Conservation (phyloP, 2,329 filamentous ascomycete species). For the Calonectria pseudoturangicola region DNA sequence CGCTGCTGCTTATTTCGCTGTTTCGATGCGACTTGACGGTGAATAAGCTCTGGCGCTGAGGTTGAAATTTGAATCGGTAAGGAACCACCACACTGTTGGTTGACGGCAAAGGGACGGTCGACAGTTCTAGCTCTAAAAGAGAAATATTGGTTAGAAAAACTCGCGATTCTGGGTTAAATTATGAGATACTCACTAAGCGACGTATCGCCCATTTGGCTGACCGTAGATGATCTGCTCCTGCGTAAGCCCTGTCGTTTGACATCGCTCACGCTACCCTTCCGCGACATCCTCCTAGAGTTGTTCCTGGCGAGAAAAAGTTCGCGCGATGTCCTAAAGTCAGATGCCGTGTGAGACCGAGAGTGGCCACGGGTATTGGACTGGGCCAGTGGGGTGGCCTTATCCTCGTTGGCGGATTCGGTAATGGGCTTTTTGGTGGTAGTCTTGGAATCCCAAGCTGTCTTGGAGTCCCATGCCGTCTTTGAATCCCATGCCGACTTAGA, state of each 20-base stretch:
- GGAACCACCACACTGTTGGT: background rate
- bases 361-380: background rate
- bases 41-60: constrained; percentile 12
- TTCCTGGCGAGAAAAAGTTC: background rate
- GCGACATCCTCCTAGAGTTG: background rate
- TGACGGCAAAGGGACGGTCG: background rate
- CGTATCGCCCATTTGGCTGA: background rate
- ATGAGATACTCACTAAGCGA: background rate
- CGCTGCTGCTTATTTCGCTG: constrained; percentile 16
- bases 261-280: background rate
- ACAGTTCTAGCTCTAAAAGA: background rate
- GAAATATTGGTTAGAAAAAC: background rate
- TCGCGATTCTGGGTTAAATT: accelerated
- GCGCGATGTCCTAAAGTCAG: background rate
- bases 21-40: constrained; percentile 1
- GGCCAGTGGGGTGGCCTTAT: background rate
- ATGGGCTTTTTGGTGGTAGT: background rate
- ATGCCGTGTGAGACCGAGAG: constrained; percentile 10
- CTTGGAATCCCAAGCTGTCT: background rate
- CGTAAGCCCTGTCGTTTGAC: background rate
- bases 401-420: background rate
- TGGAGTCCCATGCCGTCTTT: background rate
- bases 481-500: background rate
- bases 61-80: constrained; percentile 14
- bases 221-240: background rate